Conservation (phyloP, 495 filamentous ascomycete genomes). For the Staphylotrichum tortipilum region DNA sequence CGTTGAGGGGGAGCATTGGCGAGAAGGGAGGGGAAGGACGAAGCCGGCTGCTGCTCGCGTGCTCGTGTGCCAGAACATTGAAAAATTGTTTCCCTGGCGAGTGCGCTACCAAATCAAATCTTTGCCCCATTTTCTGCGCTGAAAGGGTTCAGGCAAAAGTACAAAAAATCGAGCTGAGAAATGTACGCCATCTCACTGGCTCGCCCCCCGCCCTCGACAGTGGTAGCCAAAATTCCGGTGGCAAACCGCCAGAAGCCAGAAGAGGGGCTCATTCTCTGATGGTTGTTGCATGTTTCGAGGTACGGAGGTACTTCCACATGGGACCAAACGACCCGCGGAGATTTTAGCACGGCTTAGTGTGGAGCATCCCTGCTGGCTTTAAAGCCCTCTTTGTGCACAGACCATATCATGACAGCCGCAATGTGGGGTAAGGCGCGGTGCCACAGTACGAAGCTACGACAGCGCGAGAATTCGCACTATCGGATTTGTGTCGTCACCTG, state of each 20-base stretch:
- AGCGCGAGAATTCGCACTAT: background rate
- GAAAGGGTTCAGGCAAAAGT: constrained; percentile 3
- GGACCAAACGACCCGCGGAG: background rate
- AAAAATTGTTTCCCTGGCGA: no score
- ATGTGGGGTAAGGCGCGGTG: constrained; percentile 16
- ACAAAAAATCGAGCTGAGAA: no score
- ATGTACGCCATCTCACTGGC: no score
- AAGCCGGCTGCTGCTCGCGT: no score
- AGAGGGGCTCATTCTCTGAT: background rate
- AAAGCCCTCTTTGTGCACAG: constrained; percentile 11
- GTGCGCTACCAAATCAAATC: background rate
- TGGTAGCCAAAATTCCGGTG: no score
- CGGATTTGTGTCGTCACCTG: background rate
- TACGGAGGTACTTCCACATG: background rate
- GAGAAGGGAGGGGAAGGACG: no score
- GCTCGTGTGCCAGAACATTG: no score
- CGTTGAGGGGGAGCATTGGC: no score
- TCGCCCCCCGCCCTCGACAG: background rate
- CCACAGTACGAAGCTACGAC: background rate
- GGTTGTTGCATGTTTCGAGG: background rate
- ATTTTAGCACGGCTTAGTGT: background rate
- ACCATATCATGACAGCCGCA: constrained; percentile 12
- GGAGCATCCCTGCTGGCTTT: background rate
- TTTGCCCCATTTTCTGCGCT: constrained; percentile 2
- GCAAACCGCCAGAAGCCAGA: no score